Evolutionary conservation across 2,329 filamentous ascomycete genomes (phyloP).

Genomic region (Cladosporium phlei): DNA sequence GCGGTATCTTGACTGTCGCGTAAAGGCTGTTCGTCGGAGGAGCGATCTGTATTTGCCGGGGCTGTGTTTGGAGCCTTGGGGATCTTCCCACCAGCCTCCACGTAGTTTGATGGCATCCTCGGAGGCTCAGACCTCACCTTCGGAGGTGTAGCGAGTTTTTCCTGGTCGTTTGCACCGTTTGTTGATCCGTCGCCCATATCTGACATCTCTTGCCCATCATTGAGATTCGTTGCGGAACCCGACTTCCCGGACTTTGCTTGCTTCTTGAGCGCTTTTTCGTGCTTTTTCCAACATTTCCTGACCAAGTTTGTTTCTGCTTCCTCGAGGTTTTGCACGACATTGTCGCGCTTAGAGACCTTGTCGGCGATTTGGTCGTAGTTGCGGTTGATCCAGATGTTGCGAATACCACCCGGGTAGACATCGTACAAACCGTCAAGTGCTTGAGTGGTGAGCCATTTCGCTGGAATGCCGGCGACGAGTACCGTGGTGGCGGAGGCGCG

Average conservation of each 20-base stretch:
- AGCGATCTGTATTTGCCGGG: neutral
- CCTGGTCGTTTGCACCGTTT: conserved; percentile 1
- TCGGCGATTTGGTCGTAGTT: conserved; percentile 78
- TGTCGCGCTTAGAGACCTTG: conserved; percentile 72
- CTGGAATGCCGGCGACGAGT: conserved; percentile 82
- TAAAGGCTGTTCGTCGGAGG: conserved; percentile 1
- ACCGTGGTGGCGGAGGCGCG: conserved; percentile 93
- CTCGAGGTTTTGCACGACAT: conserved; percentile 69
- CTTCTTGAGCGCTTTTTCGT: conserved; percentile 58
- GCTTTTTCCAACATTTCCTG: conserved; percentile 69
- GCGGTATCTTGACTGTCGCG: conserved; percentile 12
- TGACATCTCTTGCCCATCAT: conserved; percentile 32
- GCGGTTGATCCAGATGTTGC: conserved; percentile 94
- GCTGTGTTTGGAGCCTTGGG: neutral
- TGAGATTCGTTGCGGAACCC: conserved; percentile 35
- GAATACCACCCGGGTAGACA: conserved; percentile 89
- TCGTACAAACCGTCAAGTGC: conserved; percentile 82
- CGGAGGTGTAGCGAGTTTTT: neutral
- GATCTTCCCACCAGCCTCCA: conserved; percentile 19
- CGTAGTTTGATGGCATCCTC: conserved; percentile 16
- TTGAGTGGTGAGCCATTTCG: conserved; percentile 82
- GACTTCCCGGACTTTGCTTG: conserved; percentile 37
- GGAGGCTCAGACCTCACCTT: neutral
- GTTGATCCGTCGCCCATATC: too few relatives aligned
- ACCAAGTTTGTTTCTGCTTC: conserved; percentile 80